Conservation (phyloP, 2,329 filamentous ascomycete species). For the Ophiostoma fasciatum region DNA sequence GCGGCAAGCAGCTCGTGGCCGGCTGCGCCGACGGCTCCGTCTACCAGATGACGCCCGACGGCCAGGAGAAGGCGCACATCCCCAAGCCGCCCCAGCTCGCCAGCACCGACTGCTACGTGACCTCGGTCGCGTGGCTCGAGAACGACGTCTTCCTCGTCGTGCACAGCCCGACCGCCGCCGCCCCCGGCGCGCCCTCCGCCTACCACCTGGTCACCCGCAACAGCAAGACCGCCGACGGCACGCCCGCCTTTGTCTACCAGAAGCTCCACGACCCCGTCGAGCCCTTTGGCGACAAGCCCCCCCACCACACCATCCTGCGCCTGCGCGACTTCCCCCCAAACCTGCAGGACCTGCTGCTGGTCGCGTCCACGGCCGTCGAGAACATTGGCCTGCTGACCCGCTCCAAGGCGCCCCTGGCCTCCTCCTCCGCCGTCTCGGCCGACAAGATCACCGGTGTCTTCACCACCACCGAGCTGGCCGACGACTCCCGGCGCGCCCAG, state of each 20-base stretch:
- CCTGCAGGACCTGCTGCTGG: slow-evolving; percentile 65
- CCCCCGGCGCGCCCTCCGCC: slow-evolving; percentile 46
- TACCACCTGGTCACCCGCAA: slow-evolving; percentile 69
- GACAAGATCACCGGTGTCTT: slow-evolving; percentile 52
- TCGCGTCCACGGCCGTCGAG: slow-evolving; percentile 65
- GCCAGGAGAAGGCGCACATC: slow-evolving; percentile 61
- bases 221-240: slow-evolving; percentile 27
- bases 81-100: slow-evolving; percentile 56
- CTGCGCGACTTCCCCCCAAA: slow-evolving; percentile 68
- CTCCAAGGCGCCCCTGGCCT: slow-evolving; percentile 52
- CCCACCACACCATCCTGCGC: slow-evolving; percentile 65
- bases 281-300: slow-evolving; percentile 51
- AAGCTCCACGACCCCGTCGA: slow-evolving; percentile 61
- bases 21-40: slow-evolving; percentile 69
- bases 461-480: slow-evolving; percentile 54
- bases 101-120: slow-evolving; percentile 54
- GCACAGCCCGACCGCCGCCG: slow-evolving; percentile 51
- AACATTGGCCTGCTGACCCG: slow-evolving; percentile 69
- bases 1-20: slow-evolving; percentile 83
- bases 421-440: slow-evolving; percentile 41
- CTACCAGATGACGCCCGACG: slow-evolving; percentile 71
- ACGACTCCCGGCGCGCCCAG: slow-evolving; percentile 61
- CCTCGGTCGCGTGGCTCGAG: slow-evolving; percentile 75
- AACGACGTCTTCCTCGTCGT: slow-evolving; percentile 73
- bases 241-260: slow-evolving; percentile 51